Evolutionary conservation across 805 yeast species (phyloP).

Genomic region (Kluyveromyces dobzhanskii): DNA sequence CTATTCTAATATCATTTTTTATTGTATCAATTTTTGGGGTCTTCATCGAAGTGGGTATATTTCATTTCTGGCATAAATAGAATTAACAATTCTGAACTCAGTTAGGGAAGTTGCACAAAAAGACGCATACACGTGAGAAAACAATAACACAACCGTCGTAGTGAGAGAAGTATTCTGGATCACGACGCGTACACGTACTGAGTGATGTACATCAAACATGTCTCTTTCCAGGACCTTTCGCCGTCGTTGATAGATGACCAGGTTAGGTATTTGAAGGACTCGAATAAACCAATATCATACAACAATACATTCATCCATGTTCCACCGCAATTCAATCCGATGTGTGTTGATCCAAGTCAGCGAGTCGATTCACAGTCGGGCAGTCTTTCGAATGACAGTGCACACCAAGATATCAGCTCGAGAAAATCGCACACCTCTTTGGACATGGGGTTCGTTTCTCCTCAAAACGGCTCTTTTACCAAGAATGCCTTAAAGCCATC

Average conservation of each 20-base stretch:
- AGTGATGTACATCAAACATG: conserved; percentile 17
- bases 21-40: no score
- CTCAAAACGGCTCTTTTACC: not conserved
- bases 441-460: not conserved
- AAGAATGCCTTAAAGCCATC: not conserved
- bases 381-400: not conserved
- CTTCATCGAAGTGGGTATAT: no score
- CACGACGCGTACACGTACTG: no score
- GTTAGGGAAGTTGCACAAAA: no score
- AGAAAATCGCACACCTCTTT: not conserved
- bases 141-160: no score
- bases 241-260: conserved; percentile 25
- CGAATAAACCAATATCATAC: conserved; percentile 14
- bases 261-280: conserved; percentile 14
- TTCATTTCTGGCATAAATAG: no score
- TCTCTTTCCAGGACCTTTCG: conserved; percentile 28
- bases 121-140: no score
- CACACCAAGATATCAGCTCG: not conserved
- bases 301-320: conserved; percentile 22
- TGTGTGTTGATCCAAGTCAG: conserved; percentile 7
- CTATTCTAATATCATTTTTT: no score
- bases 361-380: conserved; percentile 2
- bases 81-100: no score
- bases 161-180: no score
- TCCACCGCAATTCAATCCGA: conserved; percentile 27